These are phyloP conservation scores for Albugo candida DNA, from an alignment of 352 stramenopile genomes.

Conservation along the genomic window DNA sequence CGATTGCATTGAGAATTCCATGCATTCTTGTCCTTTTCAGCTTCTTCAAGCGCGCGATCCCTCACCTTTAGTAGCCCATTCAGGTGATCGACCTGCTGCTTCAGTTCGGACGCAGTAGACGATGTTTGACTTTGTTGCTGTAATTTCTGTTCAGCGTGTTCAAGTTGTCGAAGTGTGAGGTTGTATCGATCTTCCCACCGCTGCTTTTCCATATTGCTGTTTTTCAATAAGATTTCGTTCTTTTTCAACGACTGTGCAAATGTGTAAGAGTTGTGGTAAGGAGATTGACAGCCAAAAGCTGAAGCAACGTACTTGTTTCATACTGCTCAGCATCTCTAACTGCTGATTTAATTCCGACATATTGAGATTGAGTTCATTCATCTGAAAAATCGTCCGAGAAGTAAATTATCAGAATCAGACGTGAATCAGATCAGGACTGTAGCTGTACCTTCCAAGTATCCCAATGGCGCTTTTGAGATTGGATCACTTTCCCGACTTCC, in stretches of 20 bases:
- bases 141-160: not conserved
- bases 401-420: not conserved
- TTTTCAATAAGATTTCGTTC: conserved; percentile 28
- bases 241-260: conserved; percentile 26
- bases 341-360: conserved; percentile 10
- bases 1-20: not conserved
- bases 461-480: conserved; percentile 72
- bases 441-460: conserved; percentile 46
- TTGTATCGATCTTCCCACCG: conserved; percentile 26
- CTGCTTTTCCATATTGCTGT: conserved; percentile 46
- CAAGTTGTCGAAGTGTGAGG: not conserved
- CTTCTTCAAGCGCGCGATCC: not conserved
- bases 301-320: too few relatives aligned
- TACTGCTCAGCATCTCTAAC: conserved; percentile 24
- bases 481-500: conserved; percentile 58
- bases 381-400: not conserved
- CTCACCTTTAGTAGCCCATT: not conserved
- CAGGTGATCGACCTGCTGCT: not conserved
- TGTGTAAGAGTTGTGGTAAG: conserved; percentile 48
- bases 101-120: too few relatives aligned
- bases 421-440: not conserved
- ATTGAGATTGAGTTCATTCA: conserved; percentile 1
- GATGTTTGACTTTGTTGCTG: not conserved
- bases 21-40: not conserved
- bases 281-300: conserved; percentile 19